Percentiles rank a stretch among this genome's conserved stretches.
Evolutionary conservation across 2,329 filamentous ascomycete species (phyloP).

Genomic region (Gnomoniopsis sp.): DNA sequence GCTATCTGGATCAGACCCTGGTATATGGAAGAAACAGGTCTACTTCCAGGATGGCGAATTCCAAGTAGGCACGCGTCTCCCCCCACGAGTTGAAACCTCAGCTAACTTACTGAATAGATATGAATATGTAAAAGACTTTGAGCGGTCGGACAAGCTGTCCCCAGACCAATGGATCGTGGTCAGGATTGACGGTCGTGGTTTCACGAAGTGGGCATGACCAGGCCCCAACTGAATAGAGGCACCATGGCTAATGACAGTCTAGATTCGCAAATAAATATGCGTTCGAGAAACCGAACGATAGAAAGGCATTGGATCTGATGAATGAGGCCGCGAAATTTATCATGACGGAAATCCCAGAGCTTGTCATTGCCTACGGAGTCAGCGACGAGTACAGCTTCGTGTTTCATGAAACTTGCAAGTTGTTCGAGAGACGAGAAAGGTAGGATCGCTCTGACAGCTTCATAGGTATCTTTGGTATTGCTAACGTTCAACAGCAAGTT

Average conservation of each 20-base stretch:
- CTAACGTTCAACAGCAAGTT: constrained; percentile 63
- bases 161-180: constrained; percentile 96
- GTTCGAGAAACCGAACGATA: constrained; percentile 92
- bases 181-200: constrained; percentile 88
- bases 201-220: constrained; percentile 70
- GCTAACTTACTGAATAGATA: constrained; percentile 55
- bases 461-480: background rate
- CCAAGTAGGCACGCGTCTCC: constrained; percentile 20
- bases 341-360: constrained; percentile 77
- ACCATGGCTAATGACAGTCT: constrained; percentile 19
- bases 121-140: constrained; percentile 90
- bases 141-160: constrained; percentile 75
- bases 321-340: constrained; percentile 86
- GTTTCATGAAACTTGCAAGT: constrained; percentile 73
- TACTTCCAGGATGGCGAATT: constrained; percentile 24
- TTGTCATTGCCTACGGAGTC: constrained; percentile 85
- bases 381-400: constrained; percentile 96
- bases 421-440: constrained; percentile 85
- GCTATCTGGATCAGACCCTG: background rate
- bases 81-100: constrained; percentile 17
- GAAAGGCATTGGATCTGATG: constrained; percentile 85
- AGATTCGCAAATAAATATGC: constrained; percentile 79
- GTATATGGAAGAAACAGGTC: background rate
- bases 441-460: constrained; percentile 34
- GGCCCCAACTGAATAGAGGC: background rate